Conservation (phyloP, 2,329 filamentous ascomycete genomes). For the Coniella vitis region DNA sequence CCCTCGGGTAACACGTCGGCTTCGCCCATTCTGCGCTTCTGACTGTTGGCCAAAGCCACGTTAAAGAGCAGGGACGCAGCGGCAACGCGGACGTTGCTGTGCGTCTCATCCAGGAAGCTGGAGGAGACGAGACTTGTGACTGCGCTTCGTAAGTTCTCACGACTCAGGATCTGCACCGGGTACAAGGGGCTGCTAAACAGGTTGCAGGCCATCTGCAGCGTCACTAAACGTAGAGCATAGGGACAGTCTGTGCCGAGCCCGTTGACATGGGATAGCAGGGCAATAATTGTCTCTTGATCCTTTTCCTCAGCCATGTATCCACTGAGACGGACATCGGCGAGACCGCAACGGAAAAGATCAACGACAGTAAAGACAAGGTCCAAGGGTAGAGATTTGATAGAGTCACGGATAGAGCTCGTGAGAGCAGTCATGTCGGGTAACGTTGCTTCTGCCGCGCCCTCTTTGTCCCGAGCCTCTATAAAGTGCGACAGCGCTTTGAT, state of each 20-base stretch:
- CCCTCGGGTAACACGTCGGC: constrained; percentile 56
- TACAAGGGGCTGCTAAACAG: constrained; percentile 73
- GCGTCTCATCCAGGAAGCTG: constrained; percentile 70
- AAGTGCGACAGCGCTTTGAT: constrained; percentile 64
- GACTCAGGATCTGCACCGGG: constrained; percentile 52
- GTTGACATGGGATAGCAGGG: constrained; percentile 55
- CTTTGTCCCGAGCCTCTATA: constrained; percentile 53
- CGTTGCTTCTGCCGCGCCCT: constrained; percentile 57
- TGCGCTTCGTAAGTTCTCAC: constrained; percentile 44
- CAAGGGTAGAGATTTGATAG: constrained; percentile 47
- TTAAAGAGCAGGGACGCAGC: constrained; percentile 83
- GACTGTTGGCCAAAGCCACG: constrained; percentile 63
- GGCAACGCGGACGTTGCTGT: constrained; percentile 70
- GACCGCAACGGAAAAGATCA: constrained; percentile 74
- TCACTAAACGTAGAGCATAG: constrained; percentile 77
- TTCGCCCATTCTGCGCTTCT: constrained; percentile 50
- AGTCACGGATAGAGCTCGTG: constrained; percentile 51
- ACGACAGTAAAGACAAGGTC: constrained; percentile 72
- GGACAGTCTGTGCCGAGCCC: constrained; percentile 49
- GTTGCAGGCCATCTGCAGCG: constrained; percentile 78
- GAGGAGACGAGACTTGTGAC: constrained; percentile 66
- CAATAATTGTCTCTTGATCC: constrained; percentile 53
- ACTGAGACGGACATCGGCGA: constrained; percentile 71
- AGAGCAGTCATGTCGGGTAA: constrained; percentile 66
- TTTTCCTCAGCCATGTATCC: constrained; percentile 77